Base-by-base conservation (phyloP, 805 yeast species). In the Danielia reshetovae region DNA sequence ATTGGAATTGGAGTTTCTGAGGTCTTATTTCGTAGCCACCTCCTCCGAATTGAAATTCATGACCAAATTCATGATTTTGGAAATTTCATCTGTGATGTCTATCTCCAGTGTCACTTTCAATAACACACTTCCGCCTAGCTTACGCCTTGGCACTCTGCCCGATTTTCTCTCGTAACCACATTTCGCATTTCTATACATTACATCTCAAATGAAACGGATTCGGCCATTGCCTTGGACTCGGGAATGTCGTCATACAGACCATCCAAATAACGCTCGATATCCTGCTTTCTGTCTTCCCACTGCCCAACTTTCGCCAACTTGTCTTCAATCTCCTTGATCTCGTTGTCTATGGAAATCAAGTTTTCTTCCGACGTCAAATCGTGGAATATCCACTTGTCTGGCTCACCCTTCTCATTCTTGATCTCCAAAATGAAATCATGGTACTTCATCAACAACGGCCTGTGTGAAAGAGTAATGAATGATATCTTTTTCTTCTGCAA, bases 401-500 rank as follows among this genome's bases (percentile, higher is more conserved):
- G 72, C 28, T 72, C 70, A 8, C 51, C 53, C 13, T 45, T 46
- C 13, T 57, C 56, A 23, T 74, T 75, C 18, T 81, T 74, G 26
- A 89, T 73, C 46, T 83, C 85, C 36, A 89, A 63, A 18, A 85
- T 65, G 46, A 74, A 76, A 45, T 82, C 88, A 57, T 88, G 97
- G 56, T 87, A 88, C 58, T 85, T 85, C 62, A 85, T 75, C 54
- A 88, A 68, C 27, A 85, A 70, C 19, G 94, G 90, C 30, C 96
- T 74, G 56, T 88, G 96, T 18, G 86, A 75, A 39, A 88, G 74
- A 2, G 96, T 86, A 36, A 88, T 76, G 44, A 85, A 76, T 1
- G 94, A 83, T 56, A 86, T 82, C 28, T 77, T 73, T 50, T 79
- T 79, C 36, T 63, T 67, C 50, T 78, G 83, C 59, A 88, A 69